Evolutionary conservation across 805 yeast species (phyloP).

Genomic region (Torulaspora franciscae): DNA sequence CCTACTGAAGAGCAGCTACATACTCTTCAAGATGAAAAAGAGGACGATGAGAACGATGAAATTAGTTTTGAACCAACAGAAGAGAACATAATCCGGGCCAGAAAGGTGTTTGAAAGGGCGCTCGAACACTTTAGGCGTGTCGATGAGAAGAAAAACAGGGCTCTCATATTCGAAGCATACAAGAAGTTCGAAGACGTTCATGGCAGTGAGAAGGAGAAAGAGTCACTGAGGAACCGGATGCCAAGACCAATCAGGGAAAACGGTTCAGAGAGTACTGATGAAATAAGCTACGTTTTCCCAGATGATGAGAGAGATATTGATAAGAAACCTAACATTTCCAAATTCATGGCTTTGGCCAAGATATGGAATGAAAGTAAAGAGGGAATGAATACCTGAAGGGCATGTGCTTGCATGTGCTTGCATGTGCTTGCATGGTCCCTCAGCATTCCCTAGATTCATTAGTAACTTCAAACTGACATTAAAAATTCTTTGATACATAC

Average conservation of each 20-base stretch:
- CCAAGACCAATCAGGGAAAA: slow-evolving; percentile 47
- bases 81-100: slow-evolving; percentile 46
- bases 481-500: slow-evolving; percentile 11
- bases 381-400: not conserved
- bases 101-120: slow-evolving; percentile 56
- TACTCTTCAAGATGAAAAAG: slow-evolving; percentile 27
- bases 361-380: slow-evolving; percentile 41
- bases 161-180: slow-evolving; percentile 55
- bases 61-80: slow-evolving; percentile 48
- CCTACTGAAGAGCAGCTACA: slow-evolving; percentile 44
- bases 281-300: slow-evolving; percentile 66
- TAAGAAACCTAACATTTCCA: slow-evolving; percentile 25
- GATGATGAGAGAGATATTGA: slow-evolving; percentile 49
- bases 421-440: not conserved
- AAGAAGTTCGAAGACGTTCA: slow-evolving; percentile 57
- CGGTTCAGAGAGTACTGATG: slow-evolving; percentile 42
- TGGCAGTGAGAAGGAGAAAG: slow-evolving; percentile 45
- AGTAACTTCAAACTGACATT: slow-evolving; percentile 7
- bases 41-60: slow-evolving; percentile 44
- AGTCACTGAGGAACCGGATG: slow-evolving; percentile 40
- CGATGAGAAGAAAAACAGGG: slow-evolving; percentile 42
- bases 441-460: slow-evolving; percentile 1
- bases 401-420: not conserved
- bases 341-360: slow-evolving; percentile 45
- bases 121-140: slow-evolving; percentile 40